A percentile compares a stretch with the other conserved stretches of the same genome.
phyloP scores from a whole-genome alignment of 257 asterid species.

The Mitragyna speciosa region DNA sequence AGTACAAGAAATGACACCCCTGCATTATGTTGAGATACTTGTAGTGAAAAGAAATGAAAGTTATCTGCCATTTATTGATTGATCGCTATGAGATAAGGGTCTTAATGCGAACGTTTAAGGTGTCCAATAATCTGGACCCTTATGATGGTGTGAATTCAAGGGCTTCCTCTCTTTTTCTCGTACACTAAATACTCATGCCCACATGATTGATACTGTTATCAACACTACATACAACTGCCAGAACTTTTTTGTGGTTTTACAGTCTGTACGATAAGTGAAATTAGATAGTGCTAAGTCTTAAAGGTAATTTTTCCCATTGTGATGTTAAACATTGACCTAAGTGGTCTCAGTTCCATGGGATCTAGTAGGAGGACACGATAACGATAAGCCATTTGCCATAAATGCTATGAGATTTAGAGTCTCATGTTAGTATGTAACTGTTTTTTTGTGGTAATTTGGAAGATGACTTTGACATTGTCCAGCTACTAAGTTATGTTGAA shows the following conservation, averaged over 20 bases:
- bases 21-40: not conserved
- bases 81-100: not conserved
- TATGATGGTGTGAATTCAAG: not conserved
- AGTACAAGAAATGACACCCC: not conserved
- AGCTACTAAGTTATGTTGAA: not conserved
- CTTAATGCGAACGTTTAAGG: not conserved
- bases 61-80: not conserved
- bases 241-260: not conserved
- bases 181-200: not conserved
- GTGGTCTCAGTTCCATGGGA: not conserved
- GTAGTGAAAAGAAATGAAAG: not conserved
- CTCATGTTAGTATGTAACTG: not conserved
- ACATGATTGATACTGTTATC: too few species aligned
- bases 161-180: not conserved
- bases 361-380: not conserved
- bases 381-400: not conserved
- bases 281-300: not conserved
- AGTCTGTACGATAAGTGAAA: not conserved
- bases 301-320: too few species aligned
- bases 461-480: not conserved
- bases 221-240: not conserved
- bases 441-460: not conserved
- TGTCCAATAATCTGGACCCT: slow-evolving; percentile 2
- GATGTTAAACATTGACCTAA: not conserved
- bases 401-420: not conserved